Percentiles rank a stretch among this genome's conserved stretches.
Evolutionary conservation across 108 stramenopile species (phyloP).

Genomic region (Chaetoceros tenuissimus): DNA sequence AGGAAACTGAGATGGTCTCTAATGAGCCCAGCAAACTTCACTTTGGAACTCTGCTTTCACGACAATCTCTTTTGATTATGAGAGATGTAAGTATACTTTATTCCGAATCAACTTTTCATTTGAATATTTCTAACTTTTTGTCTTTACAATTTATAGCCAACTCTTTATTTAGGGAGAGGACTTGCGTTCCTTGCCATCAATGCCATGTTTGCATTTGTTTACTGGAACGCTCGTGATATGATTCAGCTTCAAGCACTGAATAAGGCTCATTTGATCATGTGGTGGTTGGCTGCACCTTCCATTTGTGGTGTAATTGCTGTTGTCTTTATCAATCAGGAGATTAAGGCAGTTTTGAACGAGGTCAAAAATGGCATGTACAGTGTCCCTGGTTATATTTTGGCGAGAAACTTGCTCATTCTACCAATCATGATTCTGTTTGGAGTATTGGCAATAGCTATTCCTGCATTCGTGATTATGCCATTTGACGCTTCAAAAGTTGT

Average conservation of each 20-base stretch:
- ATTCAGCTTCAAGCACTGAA: constrained; percentile 13
- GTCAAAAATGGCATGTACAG: constrained; percentile 27
- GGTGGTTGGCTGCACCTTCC: constrained; percentile 3
- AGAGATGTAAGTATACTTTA: no score
- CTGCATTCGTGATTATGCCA: constrained; percentile 12
- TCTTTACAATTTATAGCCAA: no score
- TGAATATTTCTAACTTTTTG: no score
- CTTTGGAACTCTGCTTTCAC: no score
- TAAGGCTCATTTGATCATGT: constrained; percentile 19
- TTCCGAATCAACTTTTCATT: no score
- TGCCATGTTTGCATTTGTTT: constrained; percentile 20
- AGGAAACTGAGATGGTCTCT: no score
- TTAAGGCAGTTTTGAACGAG: constrained; percentile 19
- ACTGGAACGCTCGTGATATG: constrained; percentile 10
- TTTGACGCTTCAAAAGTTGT: constrained; percentile 3
- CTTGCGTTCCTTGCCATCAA: constrained; percentile 11
- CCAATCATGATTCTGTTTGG: constrained; percentile 27
- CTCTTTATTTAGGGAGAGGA: constrained; percentile 21
- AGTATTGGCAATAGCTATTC: constrained; percentile 18
- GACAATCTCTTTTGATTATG: no score
- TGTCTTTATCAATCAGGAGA: constrained; percentile 26
- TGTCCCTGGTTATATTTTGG: constrained; percentile 12
- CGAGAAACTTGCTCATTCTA: constrained; percentile 19
- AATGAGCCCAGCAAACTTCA: no score
- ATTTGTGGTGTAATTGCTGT: constrained; percentile 25